phyloP scores from a whole-genome alignment of 257 asterid species.

The Hygrophila difformis region DNA sequence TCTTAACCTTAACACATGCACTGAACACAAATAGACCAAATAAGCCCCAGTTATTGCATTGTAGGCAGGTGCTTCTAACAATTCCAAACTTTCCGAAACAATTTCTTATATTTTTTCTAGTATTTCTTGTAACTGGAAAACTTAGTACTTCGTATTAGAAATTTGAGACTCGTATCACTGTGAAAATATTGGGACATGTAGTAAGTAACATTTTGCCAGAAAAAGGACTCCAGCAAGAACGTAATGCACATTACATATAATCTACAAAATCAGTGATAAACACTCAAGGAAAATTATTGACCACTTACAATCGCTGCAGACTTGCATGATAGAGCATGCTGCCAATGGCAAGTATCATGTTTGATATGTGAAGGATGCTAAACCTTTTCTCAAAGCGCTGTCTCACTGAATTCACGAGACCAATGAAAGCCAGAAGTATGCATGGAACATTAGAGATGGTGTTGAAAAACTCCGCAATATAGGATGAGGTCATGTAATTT shows the following conservation, averaged over 20 bases:
- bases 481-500: conserved; percentile 77
- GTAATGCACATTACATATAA: background rate
- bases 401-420: conserved; percentile 66
- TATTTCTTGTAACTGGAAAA: no score
- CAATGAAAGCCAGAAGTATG: conserved; percentile 68
- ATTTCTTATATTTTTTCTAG: no score
- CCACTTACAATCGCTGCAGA: conserved; percentile 72
- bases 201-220: background rate
- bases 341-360: conserved; percentile 81
- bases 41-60: no score
- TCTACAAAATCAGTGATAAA: conserved; percentile 5
- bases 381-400: conserved; percentile 90
- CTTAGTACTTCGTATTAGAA: no score
- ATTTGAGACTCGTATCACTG: no score
- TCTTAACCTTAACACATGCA: no score
- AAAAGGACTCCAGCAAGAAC: background rate
- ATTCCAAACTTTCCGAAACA: no score
- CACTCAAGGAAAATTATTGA: conserved; percentile 2
- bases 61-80: no score
- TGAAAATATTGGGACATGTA: background rate
- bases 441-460: conserved; percentile 74
- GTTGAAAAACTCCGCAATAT: conserved; percentile 85
- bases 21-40: no score
- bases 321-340: conserved; percentile 88
- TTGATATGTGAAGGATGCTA: conserved; percentile 81